Conservation (phyloP, 1,139 yeast species). For the Yamadazyma friedrichii region DNA sequence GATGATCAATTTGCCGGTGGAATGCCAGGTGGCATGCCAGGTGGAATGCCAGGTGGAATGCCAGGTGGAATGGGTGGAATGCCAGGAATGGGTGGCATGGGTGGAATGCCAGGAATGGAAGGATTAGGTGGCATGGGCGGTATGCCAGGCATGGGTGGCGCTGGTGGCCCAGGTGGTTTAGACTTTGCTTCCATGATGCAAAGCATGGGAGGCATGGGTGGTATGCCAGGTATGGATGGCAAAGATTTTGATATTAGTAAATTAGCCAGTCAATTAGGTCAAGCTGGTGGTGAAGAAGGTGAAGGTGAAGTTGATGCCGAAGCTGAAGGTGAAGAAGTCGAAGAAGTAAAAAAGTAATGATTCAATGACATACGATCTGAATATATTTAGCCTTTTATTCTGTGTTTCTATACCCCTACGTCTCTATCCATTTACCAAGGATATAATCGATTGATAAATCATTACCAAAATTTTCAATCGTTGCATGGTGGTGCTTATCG, state of each 20-base stretch:
- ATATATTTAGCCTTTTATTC: slow-evolving; percentile 1
- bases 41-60: slow-evolving; percentile 30
- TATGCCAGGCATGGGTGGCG: slow-evolving; percentile 23
- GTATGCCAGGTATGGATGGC: slow-evolving; percentile 30
- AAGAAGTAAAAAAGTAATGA: slow-evolving; percentile 19
- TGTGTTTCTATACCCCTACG: not conserved
- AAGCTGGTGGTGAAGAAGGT: slow-evolving; percentile 33
- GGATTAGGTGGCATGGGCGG: slow-evolving; percentile 28
- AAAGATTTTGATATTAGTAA: slow-evolving; percentile 36
- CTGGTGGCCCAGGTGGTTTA: slow-evolving; percentile 23
- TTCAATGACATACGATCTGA: slow-evolving; percentile 1
- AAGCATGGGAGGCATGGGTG: slow-evolving; percentile 35
- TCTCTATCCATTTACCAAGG: slow-evolving; percentile 6
- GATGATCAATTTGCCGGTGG: slow-evolving; percentile 35
- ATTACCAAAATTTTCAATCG: slow-evolving; percentile 2
- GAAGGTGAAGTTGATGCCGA: slow-evolving; percentile 29
- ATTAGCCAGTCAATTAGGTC: slow-evolving; percentile 47
- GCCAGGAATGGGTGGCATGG: slow-evolving; percentile 23
- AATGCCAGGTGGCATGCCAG: slow-evolving; percentile 24
- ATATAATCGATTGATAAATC: slow-evolving; percentile 1
- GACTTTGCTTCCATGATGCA: slow-evolving; percentile 23
- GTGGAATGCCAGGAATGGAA: slow-evolving; percentile 31
- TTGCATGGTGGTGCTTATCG: not conserved
- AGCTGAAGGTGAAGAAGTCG: slow-evolving; percentile 23
- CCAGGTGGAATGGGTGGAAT: slow-evolving; percentile 31